Base-by-base conservation (phyloP, 75 land plant genomes). In the Pinus taeda region DNA sequence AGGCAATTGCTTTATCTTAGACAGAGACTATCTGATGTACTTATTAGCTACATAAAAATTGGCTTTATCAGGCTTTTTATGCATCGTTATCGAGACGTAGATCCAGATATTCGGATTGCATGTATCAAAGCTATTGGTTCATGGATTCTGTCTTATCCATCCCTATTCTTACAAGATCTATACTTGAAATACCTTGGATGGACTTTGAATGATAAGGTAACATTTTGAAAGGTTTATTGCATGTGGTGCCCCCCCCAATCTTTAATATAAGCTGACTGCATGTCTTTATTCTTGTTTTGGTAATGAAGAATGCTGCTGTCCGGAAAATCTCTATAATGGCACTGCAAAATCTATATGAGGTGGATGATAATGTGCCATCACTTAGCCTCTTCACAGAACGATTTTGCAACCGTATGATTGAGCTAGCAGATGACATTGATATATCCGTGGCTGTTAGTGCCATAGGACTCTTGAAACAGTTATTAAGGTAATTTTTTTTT, bases 111-210 rank as follows among this genome's bases (percentile, higher is more conserved):
- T 37, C 85, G 99, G 60, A 85, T 85, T 81, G 83, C 93, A 39
- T 94, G 95, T 83, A 94, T 96, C 70, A 83, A 87, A 75, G 90
- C 99, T 11, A 86, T 94, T 71, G 99, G 99, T 81, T 82, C 85
- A 3, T 96, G 99, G 99, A 86, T 94, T 78, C 65, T 92, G 64
- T 90, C 95, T 15, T 96, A 96, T 74, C 99, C 99, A 22, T 92
- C 99, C 65, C 72, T 93, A 60, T 96, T 96, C 84, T 86, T 96
- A 78, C 91, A 92, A 77, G 99, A 96, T 82, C 78, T 86, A 42
- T 96, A 96, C 78, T 85, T 96, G 67, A 96, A 96, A 80, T 96
- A 96, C 76, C 89, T 96, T 84, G 99, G 99, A 9, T 96, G 99
- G 99, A 96, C 95, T 22, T 76, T 96, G 73, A 96, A 94, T 86